phyloP scores from a whole-genome alignment of 2,329 filamentous ascomycete genomes.

The Aspergillus tanneri region DNA sequence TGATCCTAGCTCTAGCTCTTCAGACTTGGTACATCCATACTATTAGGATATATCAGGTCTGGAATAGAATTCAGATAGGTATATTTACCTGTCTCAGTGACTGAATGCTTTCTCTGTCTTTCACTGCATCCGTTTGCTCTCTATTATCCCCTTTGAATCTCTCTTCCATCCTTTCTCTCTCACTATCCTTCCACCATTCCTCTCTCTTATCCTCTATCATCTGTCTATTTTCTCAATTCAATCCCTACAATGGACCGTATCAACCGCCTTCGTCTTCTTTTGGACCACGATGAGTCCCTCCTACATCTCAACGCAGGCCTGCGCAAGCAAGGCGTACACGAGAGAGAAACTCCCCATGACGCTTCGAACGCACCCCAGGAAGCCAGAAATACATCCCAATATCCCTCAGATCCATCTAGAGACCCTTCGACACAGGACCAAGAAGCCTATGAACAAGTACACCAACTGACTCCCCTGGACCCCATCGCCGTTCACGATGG shows the following conservation, averaged over 20 bases:
- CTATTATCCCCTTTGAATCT: background rate
- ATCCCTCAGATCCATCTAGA: too few species aligned
- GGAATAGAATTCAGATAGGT: too few species aligned
- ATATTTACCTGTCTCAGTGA: too few species aligned
- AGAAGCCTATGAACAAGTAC: too few species aligned
- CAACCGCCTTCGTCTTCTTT: constrained; percentile 31
- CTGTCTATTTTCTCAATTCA: background rate
- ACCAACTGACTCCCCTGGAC: too few species aligned
- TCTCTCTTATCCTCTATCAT: background rate
- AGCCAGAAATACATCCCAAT: too few species aligned
- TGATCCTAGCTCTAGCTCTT: too few species aligned
- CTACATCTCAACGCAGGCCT: constrained; percentile 20
- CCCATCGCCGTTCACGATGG: constrained; percentile 14
- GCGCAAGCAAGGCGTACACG: too few species aligned
- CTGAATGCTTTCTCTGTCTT: too few species aligned
- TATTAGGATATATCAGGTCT: too few species aligned
- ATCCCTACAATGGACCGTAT: constrained; percentile 22
- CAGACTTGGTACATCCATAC: too few species aligned
- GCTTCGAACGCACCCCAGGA: background rate
- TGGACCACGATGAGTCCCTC: constrained; percentile 26
- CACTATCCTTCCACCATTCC: background rate
- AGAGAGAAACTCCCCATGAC: background rate
- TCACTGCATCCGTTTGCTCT: background rate
- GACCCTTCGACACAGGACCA: too few species aligned
- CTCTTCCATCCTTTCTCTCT: background rate